Evolutionary conservation across 257 asterid species (phyloP), one percentile per base, ranked within the genome.

Genomic region (Striga asiatica): DNA sequence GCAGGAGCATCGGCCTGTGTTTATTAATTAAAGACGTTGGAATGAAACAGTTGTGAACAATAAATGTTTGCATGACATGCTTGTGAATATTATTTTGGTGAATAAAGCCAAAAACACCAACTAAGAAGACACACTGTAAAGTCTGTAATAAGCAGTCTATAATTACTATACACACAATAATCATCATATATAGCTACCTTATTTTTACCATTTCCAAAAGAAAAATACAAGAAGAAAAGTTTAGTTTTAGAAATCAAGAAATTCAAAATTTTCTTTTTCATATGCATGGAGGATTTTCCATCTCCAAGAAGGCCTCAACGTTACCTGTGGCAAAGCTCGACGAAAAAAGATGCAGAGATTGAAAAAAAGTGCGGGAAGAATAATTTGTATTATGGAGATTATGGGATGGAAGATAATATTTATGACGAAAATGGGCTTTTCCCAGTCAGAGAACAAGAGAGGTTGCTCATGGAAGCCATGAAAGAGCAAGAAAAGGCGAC

Each of bases 381-480:
- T n/a, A 62, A 38, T 58, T 20, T 3, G 10, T 73, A 73, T 20
- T 73, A 64, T 57, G 72, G 78, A 50, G 78, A 73, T 60, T 73
- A 73, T 18, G 78, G 78, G 11, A 28, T 60, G 57, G 78, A 64
- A 0, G 73, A 71, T 1, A 28, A 66, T 61, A 66, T 71, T 1
- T 62, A 51, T 25, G 69, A 43, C 7, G 69, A 71, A 50, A 56
- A 56, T 1, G 71, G 76, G 27, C 43, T 38, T 32, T 17, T 60
- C 2, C 3, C 48, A 12, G 6, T 18, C 3, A 43, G 27, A 28
- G 39, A 19, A 53, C 77, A 58, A 21, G 64, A 62, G 39, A 66
- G 18, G 6, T 2, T 52, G 71, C 11, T 58, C 60, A 50, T 41
- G 24, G 49, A 68, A 60, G 72, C 74, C 51, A 73, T 64, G 54